Conservation (phyloP, 495 filamentous ascomycete species). For the Aspergillus homomorphus region DNA sequence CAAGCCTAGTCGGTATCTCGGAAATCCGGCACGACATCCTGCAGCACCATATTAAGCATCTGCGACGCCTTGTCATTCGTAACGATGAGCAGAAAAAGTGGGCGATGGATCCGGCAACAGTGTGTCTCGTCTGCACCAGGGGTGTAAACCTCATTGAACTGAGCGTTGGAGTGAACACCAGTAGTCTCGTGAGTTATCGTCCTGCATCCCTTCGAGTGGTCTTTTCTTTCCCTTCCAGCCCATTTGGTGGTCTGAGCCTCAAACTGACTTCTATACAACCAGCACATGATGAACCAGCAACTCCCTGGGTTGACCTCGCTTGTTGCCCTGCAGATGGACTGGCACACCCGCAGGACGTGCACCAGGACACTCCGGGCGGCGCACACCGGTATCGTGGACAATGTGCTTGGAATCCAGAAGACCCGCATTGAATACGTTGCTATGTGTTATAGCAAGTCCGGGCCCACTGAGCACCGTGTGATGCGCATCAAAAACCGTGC, state of each 20-base stretch:
- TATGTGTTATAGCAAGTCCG: constrained; percentile 3
- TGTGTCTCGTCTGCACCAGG: constrained; percentile 44
- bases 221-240: background rate
- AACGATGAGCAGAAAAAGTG: constrained; percentile 46
- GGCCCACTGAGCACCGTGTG: background rate
- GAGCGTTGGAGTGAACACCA: constrained; percentile 47
- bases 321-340: constrained; percentile 14
- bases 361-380: constrained; percentile 1
- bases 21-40: constrained; percentile 47
- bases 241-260: too few relatives aligned
- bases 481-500: background rate
- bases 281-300: constrained; percentile 10
- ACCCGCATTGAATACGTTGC: constrained; percentile 12
- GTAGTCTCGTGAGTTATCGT: constrained; percentile 44
- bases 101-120: constrained; percentile 52
- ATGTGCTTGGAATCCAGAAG: constrained; percentile 2
- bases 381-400: constrained; percentile 6
- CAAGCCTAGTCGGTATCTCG: too few relatives aligned
- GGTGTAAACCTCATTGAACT: constrained; percentile 50
- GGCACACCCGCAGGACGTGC: constrained; percentile 3
- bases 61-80: constrained; percentile 26
- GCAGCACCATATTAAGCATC: constrained; percentile 22
- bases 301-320: constrained; percentile 11
- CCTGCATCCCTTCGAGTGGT: background rate
- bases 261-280: constrained; percentile 1